phyloP scores from a whole-genome alignment of 2,329 filamentous ascomycete species.

The Apiospora phragmitis region DNA sequence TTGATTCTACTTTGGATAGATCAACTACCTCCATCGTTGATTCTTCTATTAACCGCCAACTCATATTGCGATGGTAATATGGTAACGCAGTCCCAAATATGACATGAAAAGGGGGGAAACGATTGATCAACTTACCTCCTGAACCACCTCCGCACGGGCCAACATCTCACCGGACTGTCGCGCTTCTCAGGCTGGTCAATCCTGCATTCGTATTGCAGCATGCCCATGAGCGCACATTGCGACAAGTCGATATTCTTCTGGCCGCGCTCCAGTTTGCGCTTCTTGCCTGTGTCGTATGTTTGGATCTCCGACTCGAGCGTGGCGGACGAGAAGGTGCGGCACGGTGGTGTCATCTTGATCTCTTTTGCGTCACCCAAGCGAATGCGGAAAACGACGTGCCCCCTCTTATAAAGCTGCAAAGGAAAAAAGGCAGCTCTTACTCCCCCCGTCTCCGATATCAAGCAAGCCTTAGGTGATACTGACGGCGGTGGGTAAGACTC shows the following conservation, averaged over 20 bases:
- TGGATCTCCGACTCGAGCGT: slow-evolving; percentile 53
- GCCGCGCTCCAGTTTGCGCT: slow-evolving; percentile 49
- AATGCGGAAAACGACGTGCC: neutral
- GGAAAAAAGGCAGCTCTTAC: neutral
- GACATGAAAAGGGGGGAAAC: neutral
- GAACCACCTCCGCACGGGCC: slow-evolving; percentile 60
- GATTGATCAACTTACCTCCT: slow-evolving; percentile 49
- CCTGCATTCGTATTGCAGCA: slow-evolving; percentile 63
- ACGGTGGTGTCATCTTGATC: slow-evolving; percentile 56
- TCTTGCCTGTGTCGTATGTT: slow-evolving; percentile 46
- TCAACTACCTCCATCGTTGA: neutral
- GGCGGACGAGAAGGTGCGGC: slow-evolving; percentile 52
- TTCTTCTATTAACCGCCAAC: slow-evolving; percentile 5
- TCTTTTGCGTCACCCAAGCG: neutral
- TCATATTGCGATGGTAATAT: neutral
- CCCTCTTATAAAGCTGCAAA: neutral
- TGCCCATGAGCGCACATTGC: slow-evolving; percentile 55
- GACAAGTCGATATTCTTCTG: slow-evolving; percentile 47
- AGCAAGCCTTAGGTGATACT: neutral
- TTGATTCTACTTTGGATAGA: too few relatives aligned
- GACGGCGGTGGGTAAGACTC: neutral
- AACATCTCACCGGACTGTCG: slow-evolving; percentile 54
- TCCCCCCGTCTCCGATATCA: neutral
- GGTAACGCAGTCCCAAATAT: neutral
- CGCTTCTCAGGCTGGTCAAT: slow-evolving; percentile 48